A percentile compares a stretch with the other conserved stretches of the same genome.
These are phyloP conservation scores for Phytophthora sp. DNA, from an alignment of 352 stramenopile genomes.

Conservation along the genomic window DNA sequence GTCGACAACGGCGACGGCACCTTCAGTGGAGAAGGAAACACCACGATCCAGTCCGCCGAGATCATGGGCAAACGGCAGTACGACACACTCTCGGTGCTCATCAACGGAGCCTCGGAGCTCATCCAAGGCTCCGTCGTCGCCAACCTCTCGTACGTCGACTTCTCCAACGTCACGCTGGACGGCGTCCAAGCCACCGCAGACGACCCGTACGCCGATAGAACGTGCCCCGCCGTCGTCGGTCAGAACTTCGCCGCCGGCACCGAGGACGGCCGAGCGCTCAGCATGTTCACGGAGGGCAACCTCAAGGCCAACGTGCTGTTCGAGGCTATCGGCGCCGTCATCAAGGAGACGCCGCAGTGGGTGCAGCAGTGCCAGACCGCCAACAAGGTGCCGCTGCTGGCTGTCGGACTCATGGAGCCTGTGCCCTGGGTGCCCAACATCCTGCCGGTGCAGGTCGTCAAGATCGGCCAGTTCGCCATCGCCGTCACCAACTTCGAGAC, in stretches of 20 bases:
- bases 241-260: slow-evolving; percentile 54
- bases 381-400: slow-evolving; percentile 43
- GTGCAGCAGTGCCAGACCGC: slow-evolving; percentile 38
- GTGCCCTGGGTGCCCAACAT: slow-evolving; percentile 47
- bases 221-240: slow-evolving; percentile 44
- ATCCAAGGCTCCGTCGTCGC: not conserved
- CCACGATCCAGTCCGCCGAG: slow-evolving; percentile 38
- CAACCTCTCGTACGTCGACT: slow-evolving; percentile 49
- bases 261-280: slow-evolving; percentile 41
- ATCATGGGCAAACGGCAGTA: slow-evolving; percentile 46
- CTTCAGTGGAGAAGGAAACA: slow-evolving; percentile 38
- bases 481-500: slow-evolving; percentile 50
- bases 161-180: slow-evolving; percentile 43
- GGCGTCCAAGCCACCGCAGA: slow-evolving; percentile 13
- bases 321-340: slow-evolving; percentile 4
- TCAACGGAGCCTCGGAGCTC: slow-evolving; percentile 1
- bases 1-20: slow-evolving; percentile 51
- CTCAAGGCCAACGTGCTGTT: slow-evolving; percentile 37
- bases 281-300: slow-evolving; percentile 31
- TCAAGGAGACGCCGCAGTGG: slow-evolving; percentile 37
- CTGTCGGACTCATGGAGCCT: slow-evolving; percentile 37
- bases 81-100: slow-evolving; percentile 29
- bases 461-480: slow-evolving; percentile 41
- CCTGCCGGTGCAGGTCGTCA: slow-evolving; percentile 52
- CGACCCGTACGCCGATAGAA: slow-evolving; percentile 35